phyloP scores from a whole-genome alignment of 768 basidiomycete genomes.

The Pisolithus orientalis region DNA sequence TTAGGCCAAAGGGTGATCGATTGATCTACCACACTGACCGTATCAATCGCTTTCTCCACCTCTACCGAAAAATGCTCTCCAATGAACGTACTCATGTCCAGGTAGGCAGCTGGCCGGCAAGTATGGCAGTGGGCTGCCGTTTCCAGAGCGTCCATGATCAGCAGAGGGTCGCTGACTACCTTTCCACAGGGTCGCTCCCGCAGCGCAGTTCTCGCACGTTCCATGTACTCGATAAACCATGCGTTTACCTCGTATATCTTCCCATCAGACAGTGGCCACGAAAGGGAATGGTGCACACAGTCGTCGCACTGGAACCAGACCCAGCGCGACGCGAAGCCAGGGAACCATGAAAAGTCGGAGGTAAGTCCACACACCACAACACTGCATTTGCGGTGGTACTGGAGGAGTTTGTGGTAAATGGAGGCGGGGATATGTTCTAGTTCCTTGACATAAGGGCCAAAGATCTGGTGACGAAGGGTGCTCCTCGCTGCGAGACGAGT shows the following conservation, averaged over 20 bases:
- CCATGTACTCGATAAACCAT: constrained; percentile 32
- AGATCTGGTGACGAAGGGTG: constrained; percentile 31
- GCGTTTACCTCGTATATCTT: constrained; percentile 31
- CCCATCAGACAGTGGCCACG: constrained; percentile 29
- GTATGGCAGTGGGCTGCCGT: constrained; percentile 20
- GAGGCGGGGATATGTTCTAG: constrained; percentile 33
- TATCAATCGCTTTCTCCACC: constrained; percentile 24
- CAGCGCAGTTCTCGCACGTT: constrained; percentile 23
- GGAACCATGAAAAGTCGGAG: constrained; percentile 32
- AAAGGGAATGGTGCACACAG: constrained; percentile 27
- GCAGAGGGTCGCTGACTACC: constrained; percentile 22
- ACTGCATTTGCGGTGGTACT: constrained; percentile 31
- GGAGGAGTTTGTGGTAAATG: constrained; percentile 30
- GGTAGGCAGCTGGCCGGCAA: constrained; percentile 25
- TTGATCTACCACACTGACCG: constrained; percentile 9
- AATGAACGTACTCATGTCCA: constrained; percentile 28
- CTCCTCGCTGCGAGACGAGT: constrained; percentile 29
- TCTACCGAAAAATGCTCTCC: constrained; percentile 24
- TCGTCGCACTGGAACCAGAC: constrained; percentile 35
- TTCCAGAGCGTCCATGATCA: constrained; percentile 27
- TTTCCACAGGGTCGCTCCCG: constrained; percentile 27
- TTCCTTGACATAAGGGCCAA: constrained; percentile 29
- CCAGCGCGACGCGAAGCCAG: constrained; percentile 29
- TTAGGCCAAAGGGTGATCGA: constrained; percentile 1
- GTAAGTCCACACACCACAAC: constrained; percentile 25